phyloP scores from a whole-genome alignment of 768 basidiomycete species.

The Pleurotus platypus region DNA sequence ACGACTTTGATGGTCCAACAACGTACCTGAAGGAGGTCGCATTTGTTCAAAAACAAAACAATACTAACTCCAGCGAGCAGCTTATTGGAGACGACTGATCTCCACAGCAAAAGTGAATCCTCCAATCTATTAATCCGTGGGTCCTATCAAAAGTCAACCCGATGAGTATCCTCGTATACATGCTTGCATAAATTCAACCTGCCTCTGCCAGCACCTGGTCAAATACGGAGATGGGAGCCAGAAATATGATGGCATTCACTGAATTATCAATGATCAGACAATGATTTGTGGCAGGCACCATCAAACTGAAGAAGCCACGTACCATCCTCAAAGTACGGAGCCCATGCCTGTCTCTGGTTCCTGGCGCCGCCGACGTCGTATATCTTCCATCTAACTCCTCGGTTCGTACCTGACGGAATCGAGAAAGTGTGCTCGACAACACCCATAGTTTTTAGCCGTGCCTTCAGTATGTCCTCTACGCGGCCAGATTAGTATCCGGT shows the following conservation, averaged over 20 bases:
- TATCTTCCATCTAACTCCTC: constrained; percentile 72
- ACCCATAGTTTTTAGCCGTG: constrained; percentile 79
- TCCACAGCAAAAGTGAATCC: constrained; percentile 78
- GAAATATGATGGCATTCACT: constrained; percentile 88
- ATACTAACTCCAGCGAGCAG: constrained; percentile 73
- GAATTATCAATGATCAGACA: constrained; percentile 7
- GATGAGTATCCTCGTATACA: constrained; percentile 2
- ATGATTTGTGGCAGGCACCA: constrained; percentile 6
- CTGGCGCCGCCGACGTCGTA: constrained; percentile 84
- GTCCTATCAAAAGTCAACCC: constrained; percentile 46
- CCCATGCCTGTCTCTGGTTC: constrained; percentile 83
- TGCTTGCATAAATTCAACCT: constrained; percentile 10
- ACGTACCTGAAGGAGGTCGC: constrained; percentile 67
- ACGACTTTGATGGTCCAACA: neutral
- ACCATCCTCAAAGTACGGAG: constrained; percentile 87
- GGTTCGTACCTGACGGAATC: constrained; percentile 52
- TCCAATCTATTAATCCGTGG: constrained; percentile 71
- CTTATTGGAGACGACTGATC: constrained; percentile 65
- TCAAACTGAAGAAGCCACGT: constrained; percentile 17
- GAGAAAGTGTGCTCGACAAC: constrained; percentile 77
- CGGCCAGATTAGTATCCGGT: constrained; percentile 10
- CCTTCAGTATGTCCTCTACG: constrained; percentile 74
- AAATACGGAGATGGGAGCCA: constrained; percentile 85
- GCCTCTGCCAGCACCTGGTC: constrained; percentile 83
- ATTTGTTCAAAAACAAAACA: constrained; percentile 80